Evolutionary conservation across 495 filamentous ascomycete species (phyloP), one percentile per base, ranked within the genome.

Genomic region (Penicillium waksmanii): DNA sequence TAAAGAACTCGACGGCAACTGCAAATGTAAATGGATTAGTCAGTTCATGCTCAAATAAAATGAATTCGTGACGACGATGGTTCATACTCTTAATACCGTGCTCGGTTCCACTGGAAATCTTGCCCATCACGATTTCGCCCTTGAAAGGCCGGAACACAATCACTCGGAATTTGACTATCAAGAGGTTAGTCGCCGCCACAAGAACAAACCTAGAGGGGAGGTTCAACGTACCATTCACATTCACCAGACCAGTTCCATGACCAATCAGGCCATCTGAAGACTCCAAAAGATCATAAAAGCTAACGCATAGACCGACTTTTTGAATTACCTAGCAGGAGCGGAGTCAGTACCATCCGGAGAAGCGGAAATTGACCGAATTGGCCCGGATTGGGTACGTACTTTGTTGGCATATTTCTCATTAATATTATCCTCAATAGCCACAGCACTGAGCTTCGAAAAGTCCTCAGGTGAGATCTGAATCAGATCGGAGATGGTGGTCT

Each of bases 321-420:
- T 86, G 85, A 50, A 89, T 84, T 8, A 87, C 82, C 83, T 85
- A 58, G 17, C 48, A 1, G 31, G 3, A 19, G 33, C 36, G 15
- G 36, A 44, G 40, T 64, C 33, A 64, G 63, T 38, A 13, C 7
- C 0, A 35, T 3, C 10, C 1, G 33, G 42, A 18, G 1, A 42
- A 23, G 10, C 18, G 17, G 7, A 44, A 44, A 38, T 13, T 12
- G 36, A 38, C 36, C 36, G 15, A n/a, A 9, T 9, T 38, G 11
- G 12, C 11, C 15, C 36, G 3, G 15, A 23, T 31, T 31, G 6
- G 8, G 46, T 13, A 56, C 79, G 56, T 51, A 92, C 89, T 73
- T 92, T 94, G 78, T 98, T 96, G 53, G 94, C 86, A 73, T 96
- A 98, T 77, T 98, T 98, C 56, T 85, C 83, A 65, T 98, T 96